phyloP scores from a whole-genome alignment of 2,329 filamentous ascomycete species.

The Beauveria scarabaeidicola region DNA sequence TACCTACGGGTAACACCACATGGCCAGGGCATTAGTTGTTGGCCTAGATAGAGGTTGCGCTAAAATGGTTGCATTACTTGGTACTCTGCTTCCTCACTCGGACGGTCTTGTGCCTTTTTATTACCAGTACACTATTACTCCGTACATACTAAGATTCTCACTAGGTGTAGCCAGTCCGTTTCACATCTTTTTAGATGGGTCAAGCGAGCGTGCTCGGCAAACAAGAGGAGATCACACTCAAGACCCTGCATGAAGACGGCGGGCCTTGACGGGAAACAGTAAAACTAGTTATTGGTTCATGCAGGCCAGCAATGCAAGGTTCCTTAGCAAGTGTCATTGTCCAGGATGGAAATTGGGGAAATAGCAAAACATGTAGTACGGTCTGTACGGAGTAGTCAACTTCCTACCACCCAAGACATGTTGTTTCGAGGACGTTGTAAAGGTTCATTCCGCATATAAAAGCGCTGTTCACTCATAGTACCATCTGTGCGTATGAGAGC shows the following conservation, averaged over 20 bases:
- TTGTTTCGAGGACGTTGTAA: no score
- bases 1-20: neutral
- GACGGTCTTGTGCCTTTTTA: neutral
- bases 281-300: neutral
- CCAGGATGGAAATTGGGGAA: no score
- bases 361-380: no score
- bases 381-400: no score
- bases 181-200: neutral
- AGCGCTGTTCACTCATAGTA: neutral
- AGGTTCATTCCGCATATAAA: neutral
- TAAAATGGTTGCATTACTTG: slow-evolving; percentile 2
- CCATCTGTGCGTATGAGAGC: neutral
- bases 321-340: neutral
- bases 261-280: no score
- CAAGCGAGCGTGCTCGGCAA: neutral
- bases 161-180: neutral
- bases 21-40: neutral
- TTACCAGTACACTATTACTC: no score
- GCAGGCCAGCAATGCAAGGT: neutral
- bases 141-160: neutral
- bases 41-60: neutral
- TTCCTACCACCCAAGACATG: no score
- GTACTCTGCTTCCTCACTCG: neutral
- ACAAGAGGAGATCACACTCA: neutral
- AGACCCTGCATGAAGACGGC: neutral